Evolutionary conservation across 2,329 filamentous ascomycete species (phyloP).

Genomic region (Bimuria novae-zelandiae): DNA sequence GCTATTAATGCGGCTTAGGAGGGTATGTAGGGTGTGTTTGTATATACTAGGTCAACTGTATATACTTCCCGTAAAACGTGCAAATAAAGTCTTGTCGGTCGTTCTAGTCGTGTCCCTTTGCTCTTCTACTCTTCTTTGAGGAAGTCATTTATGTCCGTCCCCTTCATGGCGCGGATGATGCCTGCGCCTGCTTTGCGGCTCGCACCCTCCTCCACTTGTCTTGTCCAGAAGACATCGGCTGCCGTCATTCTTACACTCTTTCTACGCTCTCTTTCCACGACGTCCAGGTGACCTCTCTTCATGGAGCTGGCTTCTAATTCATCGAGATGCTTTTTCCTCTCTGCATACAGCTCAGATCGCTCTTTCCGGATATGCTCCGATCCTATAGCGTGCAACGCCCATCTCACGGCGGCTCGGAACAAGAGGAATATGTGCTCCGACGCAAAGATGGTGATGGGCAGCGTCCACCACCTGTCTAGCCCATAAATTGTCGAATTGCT

Average conservation of each 20-base stretch:
- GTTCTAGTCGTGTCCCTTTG: neutral
- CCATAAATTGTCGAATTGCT: constrained; percentile 16
- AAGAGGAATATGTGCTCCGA: constrained; percentile 42
- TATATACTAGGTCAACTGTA: constrained; percentile 2
- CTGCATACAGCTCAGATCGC: constrained; percentile 30
- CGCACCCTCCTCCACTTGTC: constrained; percentile 33
- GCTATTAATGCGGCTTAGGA: constrained; percentile 17
- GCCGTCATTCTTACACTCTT: constrained; percentile 39
- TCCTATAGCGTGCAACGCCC: constrained; percentile 30
- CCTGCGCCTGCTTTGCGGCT: constrained; percentile 26
- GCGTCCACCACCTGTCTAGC: constrained; percentile 31
- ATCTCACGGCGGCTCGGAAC: constrained; percentile 33
- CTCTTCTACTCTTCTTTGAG: constrained; percentile 1
- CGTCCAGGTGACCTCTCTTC: constrained; percentile 22
- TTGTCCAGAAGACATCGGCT: constrained; percentile 37
- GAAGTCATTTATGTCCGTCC: constrained; percentile 1
- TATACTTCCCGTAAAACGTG: neutral
- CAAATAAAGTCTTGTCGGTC: neutral
- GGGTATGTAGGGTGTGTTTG: neutral
- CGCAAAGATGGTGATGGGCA: constrained; percentile 37
- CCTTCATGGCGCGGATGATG: constrained; percentile 33
- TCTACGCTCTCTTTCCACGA: constrained; percentile 32
- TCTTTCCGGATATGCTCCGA: constrained; percentile 36
- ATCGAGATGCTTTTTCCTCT: constrained; percentile 34
- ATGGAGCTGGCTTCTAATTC: constrained; percentile 29